Base-by-base conservation (phyloP, 2,329 filamentous ascomycete genomes). In the Achaetomium macrosporum region DNA sequence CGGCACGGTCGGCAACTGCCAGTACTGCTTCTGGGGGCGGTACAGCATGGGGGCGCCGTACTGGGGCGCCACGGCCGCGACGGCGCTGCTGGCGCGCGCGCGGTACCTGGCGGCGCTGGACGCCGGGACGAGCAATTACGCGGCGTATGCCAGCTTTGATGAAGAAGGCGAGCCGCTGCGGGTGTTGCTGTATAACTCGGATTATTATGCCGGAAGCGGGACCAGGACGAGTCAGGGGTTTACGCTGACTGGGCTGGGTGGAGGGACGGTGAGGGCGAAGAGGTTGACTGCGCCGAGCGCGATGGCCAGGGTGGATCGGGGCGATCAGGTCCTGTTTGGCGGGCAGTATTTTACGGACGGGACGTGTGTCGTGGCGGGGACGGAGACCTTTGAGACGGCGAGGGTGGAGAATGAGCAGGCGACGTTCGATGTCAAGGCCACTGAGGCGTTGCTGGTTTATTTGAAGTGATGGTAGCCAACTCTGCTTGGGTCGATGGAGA, bases 11-110 rank as follows among this genome's bases (percentile, higher is more conserved):
- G 76, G 75, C 3, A 75, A 76, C 59, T 78, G 76, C 55, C 69
- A 72, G 56, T 76, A 76, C 59, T 74, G 72, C 61, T 76, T 71
- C 67, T 76, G 71, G 69, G 73, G 71, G 2, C 65, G 71, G 3
- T 75, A 76, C 57, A 68, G 63, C 40, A 77, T 77, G 68, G 75
- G 75, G 0, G 69, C 74, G 0, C 75, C 77, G 0, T 80, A 78
- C 59, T 78, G 76, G 51, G 76, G 76, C 4, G 76, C 76, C 0
- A 75, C 73, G 43, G 71, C 71, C 3, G 75, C 75, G 1, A 69
- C 71, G 2, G 69, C 73, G n/a, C 64, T 74, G 1, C 61, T 78
- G 29, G 72, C 73, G 1, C 67, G 69, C 1, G 74, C 71, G 0
- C 63, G 68, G n/a, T 62, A 71, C 41, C 64, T 79, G 44, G 70